phyloP scores from a whole-genome alignment of 495 filamentous ascomycete species.

The Cercophora sp. region DNA sequence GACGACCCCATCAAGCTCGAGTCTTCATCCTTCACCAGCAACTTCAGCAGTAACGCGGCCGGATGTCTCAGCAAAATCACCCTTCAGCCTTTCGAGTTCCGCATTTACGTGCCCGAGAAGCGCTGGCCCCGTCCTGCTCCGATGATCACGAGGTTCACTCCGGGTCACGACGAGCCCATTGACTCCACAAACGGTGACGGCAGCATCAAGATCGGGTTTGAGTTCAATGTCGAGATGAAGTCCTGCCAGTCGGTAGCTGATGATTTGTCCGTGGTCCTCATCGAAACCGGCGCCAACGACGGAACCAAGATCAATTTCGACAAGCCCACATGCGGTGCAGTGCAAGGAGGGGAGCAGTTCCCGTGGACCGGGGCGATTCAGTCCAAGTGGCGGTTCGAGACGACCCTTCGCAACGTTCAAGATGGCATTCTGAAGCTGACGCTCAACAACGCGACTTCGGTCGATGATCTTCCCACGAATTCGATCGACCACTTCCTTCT shows the following conservation, averaged over 20 bases:
- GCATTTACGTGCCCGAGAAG: constrained; percentile 56
- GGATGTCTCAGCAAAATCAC: constrained; percentile 56
- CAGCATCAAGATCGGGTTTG: constrained; percentile 42
- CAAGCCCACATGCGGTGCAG: constrained; percentile 40
- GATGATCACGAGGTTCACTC: constrained; percentile 62
- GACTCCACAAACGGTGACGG: constrained; percentile 41
- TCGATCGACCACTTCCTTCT: constrained; percentile 51
- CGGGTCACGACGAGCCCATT: constrained; percentile 61
- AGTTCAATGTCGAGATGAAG: constrained; percentile 62
- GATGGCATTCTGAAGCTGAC: constrained; percentile 65
- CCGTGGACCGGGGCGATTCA: constrained; percentile 45
- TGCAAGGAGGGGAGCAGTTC: not conserved
- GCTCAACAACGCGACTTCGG: constrained; percentile 45
- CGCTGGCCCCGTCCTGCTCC: constrained; percentile 52
- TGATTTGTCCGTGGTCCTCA: constrained; percentile 34
- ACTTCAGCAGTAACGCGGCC: constrained; percentile 38
- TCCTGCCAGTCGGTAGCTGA: constrained; percentile 53
- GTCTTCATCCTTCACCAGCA: constrained; percentile 13
- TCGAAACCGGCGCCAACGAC: constrained; percentile 4
- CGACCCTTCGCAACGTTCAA: constrained; percentile 54
- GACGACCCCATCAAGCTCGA: constrained; percentile 53
- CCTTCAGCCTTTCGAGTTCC: constrained; percentile 57
- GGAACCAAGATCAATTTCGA: constrained; percentile 45
- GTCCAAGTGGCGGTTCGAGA: constrained; percentile 51
- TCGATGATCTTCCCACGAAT: constrained; percentile 30